These are phyloP conservation scores for Lavandula angustifolia DNA, from an alignment of 257 asterid species.

Conservation along the genomic window DNA sequence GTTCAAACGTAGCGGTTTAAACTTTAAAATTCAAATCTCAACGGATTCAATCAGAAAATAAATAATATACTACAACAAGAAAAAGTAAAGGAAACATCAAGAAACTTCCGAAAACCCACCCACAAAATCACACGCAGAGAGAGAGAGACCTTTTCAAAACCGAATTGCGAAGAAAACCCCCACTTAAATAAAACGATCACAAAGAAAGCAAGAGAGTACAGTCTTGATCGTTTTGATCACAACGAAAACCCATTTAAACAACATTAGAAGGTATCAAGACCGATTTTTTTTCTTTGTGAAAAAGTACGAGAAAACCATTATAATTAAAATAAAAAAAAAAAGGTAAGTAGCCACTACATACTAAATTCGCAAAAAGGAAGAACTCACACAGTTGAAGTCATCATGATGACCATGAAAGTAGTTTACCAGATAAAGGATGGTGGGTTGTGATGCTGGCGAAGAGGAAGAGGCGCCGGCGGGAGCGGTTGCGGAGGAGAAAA, in stretches of 20 bases:
- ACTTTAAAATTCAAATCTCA: not conserved
- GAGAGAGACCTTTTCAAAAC: not conserved
- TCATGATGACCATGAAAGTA: not conserved
- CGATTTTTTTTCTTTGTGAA: not conserved
- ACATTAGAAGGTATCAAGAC: not conserved
- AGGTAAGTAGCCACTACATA: not conserved
- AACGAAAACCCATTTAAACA: constrained; percentile 7
- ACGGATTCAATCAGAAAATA: constrained; percentile 1
- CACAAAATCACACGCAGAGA: not conserved
- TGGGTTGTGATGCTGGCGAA: not conserved
- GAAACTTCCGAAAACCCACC: too few relatives aligned
- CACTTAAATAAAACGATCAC: not conserved
- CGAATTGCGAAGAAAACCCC: not conserved
- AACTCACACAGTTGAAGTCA: not conserved
- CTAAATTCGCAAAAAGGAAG: too few relatives aligned
- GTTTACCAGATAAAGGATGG: not conserved
- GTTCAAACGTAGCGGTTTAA: constrained; percentile 8
- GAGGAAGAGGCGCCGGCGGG: not conserved
- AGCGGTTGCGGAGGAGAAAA: constrained; percentile 22
- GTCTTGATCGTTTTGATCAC: constrained; percentile 14
- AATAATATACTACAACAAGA: not conserved
- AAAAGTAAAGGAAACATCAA: not conserved
- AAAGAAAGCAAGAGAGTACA: not conserved
- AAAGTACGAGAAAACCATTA: not conserved
- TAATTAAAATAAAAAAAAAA: not conserved